These are phyloP conservation scores for Salinomyces thailandicus DNA, from an alignment of 2,329 filamentous ascomycete genomes.

Conservation along the genomic window DNA sequence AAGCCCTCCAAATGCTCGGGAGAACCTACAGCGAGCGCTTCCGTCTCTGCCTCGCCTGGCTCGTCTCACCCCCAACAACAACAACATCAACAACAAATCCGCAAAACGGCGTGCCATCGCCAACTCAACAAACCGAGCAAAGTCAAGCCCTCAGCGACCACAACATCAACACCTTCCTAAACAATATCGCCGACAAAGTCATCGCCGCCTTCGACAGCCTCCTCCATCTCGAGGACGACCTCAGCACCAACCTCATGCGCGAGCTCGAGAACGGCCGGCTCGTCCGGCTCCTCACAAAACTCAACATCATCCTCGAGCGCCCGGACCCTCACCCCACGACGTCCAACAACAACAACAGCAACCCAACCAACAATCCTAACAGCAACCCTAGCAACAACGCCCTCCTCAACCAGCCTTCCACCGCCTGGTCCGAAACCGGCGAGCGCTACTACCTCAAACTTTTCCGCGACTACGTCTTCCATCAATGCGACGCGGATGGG, in stretches of 20 bases:
- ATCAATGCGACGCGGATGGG: constrained; percentile 79
- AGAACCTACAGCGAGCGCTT: constrained; percentile 69
- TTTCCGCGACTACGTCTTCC: constrained; percentile 94
- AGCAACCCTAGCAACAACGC: constrained; percentile 14
- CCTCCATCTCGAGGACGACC: constrained; percentile 67
- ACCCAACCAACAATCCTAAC: too few species aligned
- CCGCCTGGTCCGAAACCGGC: constrained; percentile 76
- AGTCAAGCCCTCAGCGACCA: constrained; percentile 40
- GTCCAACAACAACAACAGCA: constrained; percentile 18
- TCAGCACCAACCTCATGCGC: constrained; percentile 59
- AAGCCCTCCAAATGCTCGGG: constrained; percentile 64
- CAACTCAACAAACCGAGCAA: constrained; percentile 7
- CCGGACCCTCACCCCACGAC: constrained; percentile 52
- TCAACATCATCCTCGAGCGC: constrained; percentile 81
- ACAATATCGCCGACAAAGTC: constrained; percentile 67
- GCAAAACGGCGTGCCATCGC: background rate
- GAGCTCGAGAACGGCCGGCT: constrained; percentile 87
- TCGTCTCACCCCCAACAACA: constrained; percentile 52
- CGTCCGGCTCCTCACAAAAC: constrained; percentile 69
- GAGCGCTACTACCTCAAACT: constrained; percentile 88
- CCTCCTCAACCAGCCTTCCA: constrained; percentile 22
- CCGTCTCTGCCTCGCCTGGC: constrained; percentile 69
- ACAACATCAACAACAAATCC: background rate
- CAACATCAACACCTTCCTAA: constrained; percentile 68
- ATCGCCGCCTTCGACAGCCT: constrained; percentile 64